Evolutionary conservation across 805 yeast species (phyloP), one percentile per base, ranked within the genome.

Genomic region (Spathaspora arborariae): DNA sequence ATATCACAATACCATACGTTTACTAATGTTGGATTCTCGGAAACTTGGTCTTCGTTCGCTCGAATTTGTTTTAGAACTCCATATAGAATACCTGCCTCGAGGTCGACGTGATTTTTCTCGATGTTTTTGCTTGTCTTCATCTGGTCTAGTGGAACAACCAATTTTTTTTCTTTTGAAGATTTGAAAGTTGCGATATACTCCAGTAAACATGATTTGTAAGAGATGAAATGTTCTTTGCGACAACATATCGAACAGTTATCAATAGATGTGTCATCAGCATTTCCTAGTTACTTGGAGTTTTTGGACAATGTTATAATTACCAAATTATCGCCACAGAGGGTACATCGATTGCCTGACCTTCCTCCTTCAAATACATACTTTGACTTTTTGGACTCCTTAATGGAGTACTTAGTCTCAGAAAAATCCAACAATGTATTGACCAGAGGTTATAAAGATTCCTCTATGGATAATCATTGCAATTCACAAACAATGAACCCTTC

Each of bases 1-100:
- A 80, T 70, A 20, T 64, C 68, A 43, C 81, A 72, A 26, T 72
- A 61, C 85, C 85, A 81, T 1, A 72, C 79, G 1, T 57, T 47
- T 1, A 65, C 49, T 2, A 76, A 56, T 2, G 57, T 50, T 1
- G 72, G 72, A 3, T 35, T 47, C 5, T 58, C 51, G n/a, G 46
- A 34, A 11, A 44, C 47, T 2, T 54, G 47, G 2, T 45, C 47
- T 18, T 63, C 60, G 2, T 54, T 45, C 2, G 65, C 58, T 45
- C 71, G 61, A 4, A 81, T 58, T 53, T 81, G 85, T 44, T 72
- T 63, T 10, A 81, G 61, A n/a, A 58, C 53, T 2, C 66, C 72
- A 45, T 75, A 74, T 1, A 81, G 55, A 0, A 75, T 58, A 3
- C 83, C 70, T n/a, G 62, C 65, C 24, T 63, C 61, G 30, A 70